Base-by-base conservation (phyloP, 805 yeast species). In the Candida maltosa region DNA sequence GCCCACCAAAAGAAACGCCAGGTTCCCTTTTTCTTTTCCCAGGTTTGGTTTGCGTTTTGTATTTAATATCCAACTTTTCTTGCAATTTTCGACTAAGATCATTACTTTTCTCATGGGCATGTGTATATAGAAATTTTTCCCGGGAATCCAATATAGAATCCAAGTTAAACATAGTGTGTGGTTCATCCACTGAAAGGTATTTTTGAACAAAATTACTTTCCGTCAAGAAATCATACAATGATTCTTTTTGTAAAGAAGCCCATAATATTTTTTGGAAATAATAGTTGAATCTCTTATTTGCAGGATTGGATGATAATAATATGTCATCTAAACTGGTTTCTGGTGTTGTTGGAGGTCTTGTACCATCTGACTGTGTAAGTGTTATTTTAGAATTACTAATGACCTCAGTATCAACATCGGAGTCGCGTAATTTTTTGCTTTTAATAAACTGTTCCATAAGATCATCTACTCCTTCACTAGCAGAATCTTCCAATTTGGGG, bases 361-460 rank as follows among this genome's bases (percentile, higher is more conserved):
- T 22, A 7, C 38, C 27, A 26, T 45, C 46, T 12, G 44, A 39
- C 8, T 41, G 35, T 4, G 29, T 29, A 12, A 48, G 38, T 5
- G 35, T 39, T 0, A 45, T 25, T 28, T 49, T 52, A 11, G 33
- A 39, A 29, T 52, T 52, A 17, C 40, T 36, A n/a, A 51, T 18
- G 2, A 32, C 20, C 14, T 30, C 38, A 7, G 34, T 16, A 6
- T 35, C 29, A 16, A 31, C 22, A 3, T 27, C 10, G 2, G n/a
- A 29, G 9, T 35, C 40, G 34, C 53, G 62, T 21, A 62, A 41
- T 33, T 54, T 59, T 36, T 48, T 54, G 5, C 52, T 29, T 5
- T 41, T 31, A 4, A 65, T 49, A 29, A 62, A 62, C 2, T 46
- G 32, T 29, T 64, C 69, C 70, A 65, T 64, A 25, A 37, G 35